phyloP scores from a whole-genome alignment of 306 rosid genomes.

The Canavalia ensiformis region DNA sequence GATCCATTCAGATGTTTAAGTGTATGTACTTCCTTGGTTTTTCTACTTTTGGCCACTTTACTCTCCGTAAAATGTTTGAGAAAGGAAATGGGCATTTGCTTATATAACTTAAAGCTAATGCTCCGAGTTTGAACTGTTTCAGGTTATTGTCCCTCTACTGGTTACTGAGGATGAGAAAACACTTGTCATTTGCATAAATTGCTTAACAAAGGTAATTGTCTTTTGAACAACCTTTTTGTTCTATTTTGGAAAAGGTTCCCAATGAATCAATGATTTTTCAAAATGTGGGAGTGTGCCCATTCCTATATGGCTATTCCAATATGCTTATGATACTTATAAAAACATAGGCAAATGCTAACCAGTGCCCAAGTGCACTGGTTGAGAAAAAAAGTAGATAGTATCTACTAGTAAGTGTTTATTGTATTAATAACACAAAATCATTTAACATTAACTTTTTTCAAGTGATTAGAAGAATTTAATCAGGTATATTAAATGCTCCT shows the following conservation, averaged over 20 bases:
- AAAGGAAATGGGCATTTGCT: slow-evolving; percentile 8
- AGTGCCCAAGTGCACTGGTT: not conserved
- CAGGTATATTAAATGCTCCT: not conserved
- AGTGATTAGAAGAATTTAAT: not conserved
- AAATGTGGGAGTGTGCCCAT: slow-evolving; percentile 7
- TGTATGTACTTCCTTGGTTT: slow-evolving; percentile 60
- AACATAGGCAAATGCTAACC: not conserved
- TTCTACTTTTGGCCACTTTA: slow-evolving; percentile 18
- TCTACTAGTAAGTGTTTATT: not conserved
- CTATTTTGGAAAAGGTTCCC: slow-evolving; percentile 13
- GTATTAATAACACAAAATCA: not conserved
- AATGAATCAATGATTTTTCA: slow-evolving; percentile 30
- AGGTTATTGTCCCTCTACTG: slow-evolving; percentile 89
- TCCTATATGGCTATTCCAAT: not conserved
- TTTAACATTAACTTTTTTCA: not conserved
- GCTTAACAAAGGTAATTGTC: slow-evolving; percentile 90
- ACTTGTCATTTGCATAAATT: slow-evolving; percentile 91
- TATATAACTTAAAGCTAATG: slow-evolving; percentile 38
- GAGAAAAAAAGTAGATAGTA: not conserved
- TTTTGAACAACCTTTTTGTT: slow-evolving; percentile 29
- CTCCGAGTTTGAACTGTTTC: slow-evolving; percentile 53
- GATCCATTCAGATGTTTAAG: slow-evolving; percentile 98
- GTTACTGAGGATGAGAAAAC: slow-evolving; percentile 97
- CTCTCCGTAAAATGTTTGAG: slow-evolving; percentile 18
- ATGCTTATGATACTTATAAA: slow-evolving; percentile 7